These are phyloP conservation scores for Boletus rubropictus DNA, from an alignment of 768 basidiomycete genomes.

Conservation along the genomic window DNA sequence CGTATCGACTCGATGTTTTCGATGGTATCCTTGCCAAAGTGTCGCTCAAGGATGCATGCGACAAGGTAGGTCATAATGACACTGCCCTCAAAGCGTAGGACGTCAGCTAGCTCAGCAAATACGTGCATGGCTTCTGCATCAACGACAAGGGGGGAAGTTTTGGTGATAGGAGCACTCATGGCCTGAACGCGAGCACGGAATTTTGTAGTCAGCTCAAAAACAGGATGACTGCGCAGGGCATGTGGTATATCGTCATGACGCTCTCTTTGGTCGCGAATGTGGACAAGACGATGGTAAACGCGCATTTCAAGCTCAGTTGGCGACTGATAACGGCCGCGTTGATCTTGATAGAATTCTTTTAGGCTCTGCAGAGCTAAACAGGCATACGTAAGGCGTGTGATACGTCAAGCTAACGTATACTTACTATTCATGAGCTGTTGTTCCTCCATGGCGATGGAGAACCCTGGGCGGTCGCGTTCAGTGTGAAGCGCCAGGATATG, in stretches of 20 bases:
- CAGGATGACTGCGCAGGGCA: conserved; percentile 61
- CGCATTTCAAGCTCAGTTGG: conserved; percentile 93
- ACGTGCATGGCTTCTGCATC: conserved; percentile 62
- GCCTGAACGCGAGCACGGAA: conserved; percentile 78
- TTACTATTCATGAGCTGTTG: conserved; percentile 89
- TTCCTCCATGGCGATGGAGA: conserved; percentile 69
- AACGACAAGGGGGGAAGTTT: conserved; percentile 57
- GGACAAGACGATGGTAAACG: conserved; percentile 88
- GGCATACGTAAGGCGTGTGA: neutral
- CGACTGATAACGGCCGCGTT: conserved; percentile 58
- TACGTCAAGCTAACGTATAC: conserved; percentile 24
- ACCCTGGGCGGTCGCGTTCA: conserved; percentile 49
- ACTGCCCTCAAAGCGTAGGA: conserved; percentile 61
- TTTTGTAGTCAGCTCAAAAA: conserved; percentile 76
- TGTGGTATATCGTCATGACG: conserved; percentile 69
- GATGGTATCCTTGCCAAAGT: conserved; percentile 77
- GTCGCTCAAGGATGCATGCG: conserved; percentile 80
- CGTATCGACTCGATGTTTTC: conserved; percentile 67
- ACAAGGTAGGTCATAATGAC: conserved; percentile 78
- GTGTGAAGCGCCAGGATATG: conserved; percentile 81
- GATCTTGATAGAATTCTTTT: conserved; percentile 90
- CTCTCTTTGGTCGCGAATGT: conserved; percentile 80
- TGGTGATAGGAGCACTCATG: conserved; percentile 70
- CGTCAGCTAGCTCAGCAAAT: conserved; percentile 52
- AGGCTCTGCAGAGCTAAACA: conserved; percentile 80